phyloP scores from a whole-genome alignment of 306 rosid species.

The Glycine latifolia region DNA sequence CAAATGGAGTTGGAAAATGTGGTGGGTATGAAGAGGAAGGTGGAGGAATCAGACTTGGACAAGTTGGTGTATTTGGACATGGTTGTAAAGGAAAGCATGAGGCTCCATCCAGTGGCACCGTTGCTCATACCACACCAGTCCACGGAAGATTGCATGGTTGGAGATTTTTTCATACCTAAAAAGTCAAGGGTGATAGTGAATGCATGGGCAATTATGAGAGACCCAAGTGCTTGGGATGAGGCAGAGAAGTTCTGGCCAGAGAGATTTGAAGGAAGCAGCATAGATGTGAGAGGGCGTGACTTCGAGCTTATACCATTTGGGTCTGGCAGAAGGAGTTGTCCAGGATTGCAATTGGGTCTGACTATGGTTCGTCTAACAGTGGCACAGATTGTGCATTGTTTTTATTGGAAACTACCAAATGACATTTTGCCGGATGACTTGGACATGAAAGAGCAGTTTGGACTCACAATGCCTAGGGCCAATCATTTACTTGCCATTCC shows the following conservation, averaged over 20 bases:
- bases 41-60: slow-evolving; percentile 66
- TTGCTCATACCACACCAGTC: too few relatives aligned
- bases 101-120: too few relatives aligned
- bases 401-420: slow-evolving; percentile 52
- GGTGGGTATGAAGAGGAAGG: slow-evolving; percentile 65
- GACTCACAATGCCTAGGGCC: background rate
- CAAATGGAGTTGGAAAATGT: slow-evolving; percentile 61
- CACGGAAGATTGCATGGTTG: too few relatives aligned
- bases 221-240: too few relatives aligned
- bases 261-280: too few relatives aligned
- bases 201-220: too few relatives aligned
- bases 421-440: slow-evolving; percentile 30
- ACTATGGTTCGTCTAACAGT: slow-evolving; percentile 41
- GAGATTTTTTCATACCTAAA: too few relatives aligned
- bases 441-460: slow-evolving; percentile 48
- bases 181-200: too few relatives aligned
- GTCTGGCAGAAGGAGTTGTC: slow-evolving; percentile 49
- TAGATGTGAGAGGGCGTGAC: too few relatives aligned
- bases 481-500: background rate
- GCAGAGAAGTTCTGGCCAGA: too few relatives aligned
- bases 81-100: too few relatives aligned
- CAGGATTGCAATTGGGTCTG: slow-evolving; percentile 46
- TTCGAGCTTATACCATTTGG: too few relatives aligned
- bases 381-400: slow-evolving; percentile 55
- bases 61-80: slow-evolving; percentile 14